These are phyloP conservation scores for Sclerotinia subarctica DNA, from an alignment of 2,329 filamentous ascomycete species.

Conservation along the genomic window DNA sequence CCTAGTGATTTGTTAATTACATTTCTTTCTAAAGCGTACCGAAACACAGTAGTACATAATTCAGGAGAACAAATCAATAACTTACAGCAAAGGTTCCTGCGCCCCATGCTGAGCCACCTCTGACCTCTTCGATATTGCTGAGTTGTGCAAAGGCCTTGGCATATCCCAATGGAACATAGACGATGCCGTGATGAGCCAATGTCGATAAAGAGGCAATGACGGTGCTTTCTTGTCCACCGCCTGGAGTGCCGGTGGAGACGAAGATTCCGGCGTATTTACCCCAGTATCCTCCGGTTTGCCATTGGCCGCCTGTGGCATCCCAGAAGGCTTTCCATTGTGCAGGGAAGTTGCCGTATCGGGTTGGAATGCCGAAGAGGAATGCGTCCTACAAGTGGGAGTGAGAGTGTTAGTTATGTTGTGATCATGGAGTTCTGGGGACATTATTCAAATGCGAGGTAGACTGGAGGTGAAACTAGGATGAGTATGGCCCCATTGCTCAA, in stretches of 20 bases:
- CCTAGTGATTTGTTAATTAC: constrained; percentile 40
- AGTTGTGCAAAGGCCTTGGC: constrained; percentile 71
- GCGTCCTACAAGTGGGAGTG: constrained; percentile 52
- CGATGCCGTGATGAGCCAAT: constrained; percentile 87
- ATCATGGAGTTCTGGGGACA: neutral
- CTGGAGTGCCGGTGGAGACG: constrained; percentile 77
- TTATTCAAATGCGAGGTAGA: neutral
- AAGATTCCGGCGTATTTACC: constrained; percentile 93
- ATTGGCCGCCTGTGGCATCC: constrained; percentile 86
- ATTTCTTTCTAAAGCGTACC: neutral
- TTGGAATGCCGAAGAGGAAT: constrained; percentile 91
- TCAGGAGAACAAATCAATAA: constrained; percentile 12
- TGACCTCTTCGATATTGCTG: constrained; percentile 71
- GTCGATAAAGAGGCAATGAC: constrained; percentile 79
- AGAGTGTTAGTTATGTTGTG: neutral
- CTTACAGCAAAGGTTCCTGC: constrained; percentile 81
- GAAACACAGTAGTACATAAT: neutral
- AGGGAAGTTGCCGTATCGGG: constrained; percentile 94
- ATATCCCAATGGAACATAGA: constrained; percentile 95
- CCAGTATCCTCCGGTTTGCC: constrained; percentile 70
- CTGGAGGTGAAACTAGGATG: neutral
- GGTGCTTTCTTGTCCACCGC: constrained; percentile 92
- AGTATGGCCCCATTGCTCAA: neutral
- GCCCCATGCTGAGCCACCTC: constrained; percentile 88
- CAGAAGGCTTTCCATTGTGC: constrained; percentile 88